Evolutionary conservation across 2,329 filamentous ascomycete genomes (phyloP).

Genomic region (Paramyrothecium sp.): DNA sequence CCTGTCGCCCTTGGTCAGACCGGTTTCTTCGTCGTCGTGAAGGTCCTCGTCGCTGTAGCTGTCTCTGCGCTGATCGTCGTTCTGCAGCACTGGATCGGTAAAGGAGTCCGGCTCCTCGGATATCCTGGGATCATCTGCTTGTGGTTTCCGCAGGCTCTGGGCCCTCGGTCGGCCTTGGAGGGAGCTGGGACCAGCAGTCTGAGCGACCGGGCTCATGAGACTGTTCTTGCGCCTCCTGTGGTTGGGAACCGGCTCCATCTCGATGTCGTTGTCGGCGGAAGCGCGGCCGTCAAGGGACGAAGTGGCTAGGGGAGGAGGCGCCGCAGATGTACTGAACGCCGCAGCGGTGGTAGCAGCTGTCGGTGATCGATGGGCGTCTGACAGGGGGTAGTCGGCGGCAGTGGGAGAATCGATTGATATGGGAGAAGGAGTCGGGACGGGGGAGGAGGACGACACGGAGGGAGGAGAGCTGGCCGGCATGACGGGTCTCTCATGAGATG

Average conservation of each 20-base stretch:
- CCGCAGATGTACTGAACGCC: background rate
- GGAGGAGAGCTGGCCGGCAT: slow-evolving; percentile 12
- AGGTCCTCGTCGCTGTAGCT: slow-evolving; percentile 69
- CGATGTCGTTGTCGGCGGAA: slow-evolving; percentile 40
- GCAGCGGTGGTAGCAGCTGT: background rate
- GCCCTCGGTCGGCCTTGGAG: slow-evolving; percentile 21
- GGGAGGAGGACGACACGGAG: background rate
- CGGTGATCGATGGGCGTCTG: background rate
- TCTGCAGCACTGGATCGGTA: slow-evolving; percentile 32
- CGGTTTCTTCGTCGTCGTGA: slow-evolving; percentile 87
- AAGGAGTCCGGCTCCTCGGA: slow-evolving; percentile 37
- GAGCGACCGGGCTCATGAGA: slow-evolving; percentile 38
- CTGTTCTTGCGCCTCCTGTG: slow-evolving; percentile 57
- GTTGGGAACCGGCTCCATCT: slow-evolving; percentile 55
- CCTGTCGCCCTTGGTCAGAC: slow-evolving; percentile 72
- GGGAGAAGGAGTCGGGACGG: background rate
- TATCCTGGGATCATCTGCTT: slow-evolving; percentile 42
- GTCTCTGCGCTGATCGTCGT: slow-evolving; percentile 28
- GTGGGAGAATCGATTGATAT: background rate
- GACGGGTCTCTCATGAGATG: slow-evolving; percentile 6
- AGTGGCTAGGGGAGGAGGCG: slow-evolving; percentile 11
- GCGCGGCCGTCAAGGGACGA: slow-evolving; percentile 11
- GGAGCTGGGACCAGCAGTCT: slow-evolving; percentile 17
- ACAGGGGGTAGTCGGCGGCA: background rate
- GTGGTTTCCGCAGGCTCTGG: slow-evolving; percentile 14